Base-by-base conservation (phyloP, 1,139 yeast species). In the Hanseniaspora sp. region DNA sequence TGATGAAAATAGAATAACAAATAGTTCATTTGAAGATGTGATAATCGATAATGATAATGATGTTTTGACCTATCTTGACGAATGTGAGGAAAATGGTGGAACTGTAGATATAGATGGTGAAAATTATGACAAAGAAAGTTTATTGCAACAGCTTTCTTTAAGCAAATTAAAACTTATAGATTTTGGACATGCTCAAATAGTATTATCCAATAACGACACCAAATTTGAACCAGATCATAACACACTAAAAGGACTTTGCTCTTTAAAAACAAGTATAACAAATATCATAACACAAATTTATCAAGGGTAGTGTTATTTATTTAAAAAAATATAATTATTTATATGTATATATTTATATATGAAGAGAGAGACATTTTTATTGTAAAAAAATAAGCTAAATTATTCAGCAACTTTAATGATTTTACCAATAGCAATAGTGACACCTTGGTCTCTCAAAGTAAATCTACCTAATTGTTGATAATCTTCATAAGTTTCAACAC, bases 361-460 rank as follows among this genome's bases (percentile, higher is more conserved):
- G 23, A 23, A 4, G 4, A 23, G 23, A 23, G 23, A 23, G 4
- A 23, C 23, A 23, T 23, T 23, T 23, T 23, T 23, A 3, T 23
- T 23, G 2, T 23, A 3, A 23, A 29, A 54, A 17, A 44, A 17
- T 42, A 6, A 34, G 15, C 12, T 1, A 15, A 42, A 13, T 58
- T 63, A 69, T 53, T 71, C 75, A 62, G 83, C 74, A 61, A 84
- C 73, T 70, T 83, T 84, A 57, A 87, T 82, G 64, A 92, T 87
- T 74, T 90, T 90, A 72, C 99, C 99, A 71, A 92, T 94, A 61
- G 98, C 99, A 71, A 92, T 88, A 55, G 98, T 92, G 59, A 82
- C 81, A 68, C 98, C 98, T 74, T 92, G 97, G 71, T 92, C 98
- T 77, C 99, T 87, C 70, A 92, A 79, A 41, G 98, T 92, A 70